Evolutionary conservation across 208 protist genomes (phyloP).

Genomic region (Leishmania martiniquensis): DNA sequence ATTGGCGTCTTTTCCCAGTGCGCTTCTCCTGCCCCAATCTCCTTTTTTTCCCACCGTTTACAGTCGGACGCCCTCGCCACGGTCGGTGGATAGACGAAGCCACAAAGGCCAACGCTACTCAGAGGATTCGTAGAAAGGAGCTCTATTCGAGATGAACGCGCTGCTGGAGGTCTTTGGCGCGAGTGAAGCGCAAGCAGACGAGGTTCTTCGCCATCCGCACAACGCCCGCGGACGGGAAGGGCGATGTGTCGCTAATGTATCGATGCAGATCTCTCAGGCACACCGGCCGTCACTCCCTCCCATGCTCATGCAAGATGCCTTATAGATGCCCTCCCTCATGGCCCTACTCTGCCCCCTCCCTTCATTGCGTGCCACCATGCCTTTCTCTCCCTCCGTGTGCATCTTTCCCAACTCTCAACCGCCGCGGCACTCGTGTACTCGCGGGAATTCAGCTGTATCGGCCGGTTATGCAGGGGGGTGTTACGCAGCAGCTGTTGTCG

Average conservation of each 20-base stretch:
- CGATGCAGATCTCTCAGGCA: background rate
- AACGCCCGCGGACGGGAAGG: background rate
- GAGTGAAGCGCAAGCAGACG: background rate
- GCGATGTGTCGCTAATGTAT: background rate
- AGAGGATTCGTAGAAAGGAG: background rate
- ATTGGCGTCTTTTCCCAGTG: background rate
- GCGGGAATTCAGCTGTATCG: slow-evolving; percentile 1
- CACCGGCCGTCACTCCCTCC: background rate
- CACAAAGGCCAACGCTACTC: background rate
- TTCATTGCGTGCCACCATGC: too few relatives aligned
- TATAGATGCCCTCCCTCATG: background rate
- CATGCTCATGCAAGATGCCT: background rate
- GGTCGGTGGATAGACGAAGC: background rate
- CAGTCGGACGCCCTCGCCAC: background rate
- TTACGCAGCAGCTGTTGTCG: background rate
- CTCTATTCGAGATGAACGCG: background rate
- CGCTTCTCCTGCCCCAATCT: background rate
- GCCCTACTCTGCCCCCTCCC: too few relatives aligned
- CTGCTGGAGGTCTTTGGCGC: background rate
- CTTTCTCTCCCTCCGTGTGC: background rate
- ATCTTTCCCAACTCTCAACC: background rate
- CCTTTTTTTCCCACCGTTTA: background rate
- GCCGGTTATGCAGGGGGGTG: background rate
- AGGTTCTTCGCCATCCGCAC: background rate
- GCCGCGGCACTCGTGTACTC: background rate